Percentiles rank a stretch among this genome's conserved stretches.
These are phyloP conservation scores for Debaryomyces robertsiae DNA, from an alignment of 1,139 yeast species.

Conservation along the genomic window DNA sequence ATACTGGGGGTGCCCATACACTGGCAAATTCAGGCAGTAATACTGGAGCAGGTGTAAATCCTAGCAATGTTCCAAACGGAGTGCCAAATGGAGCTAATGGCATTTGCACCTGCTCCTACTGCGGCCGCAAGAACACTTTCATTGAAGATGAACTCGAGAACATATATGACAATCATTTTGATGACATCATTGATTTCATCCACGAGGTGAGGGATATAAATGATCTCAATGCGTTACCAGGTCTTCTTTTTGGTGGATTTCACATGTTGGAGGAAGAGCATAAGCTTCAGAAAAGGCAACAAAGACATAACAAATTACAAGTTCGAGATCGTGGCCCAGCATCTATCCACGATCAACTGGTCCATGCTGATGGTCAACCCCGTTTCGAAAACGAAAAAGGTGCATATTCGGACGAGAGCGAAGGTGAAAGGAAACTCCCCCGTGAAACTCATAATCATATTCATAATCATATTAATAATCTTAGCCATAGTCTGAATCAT, in stretches of 20 bases:
- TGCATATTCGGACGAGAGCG: slow-evolving; percentile 5
- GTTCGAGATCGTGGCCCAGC: slow-evolving; percentile 9
- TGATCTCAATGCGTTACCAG: slow-evolving; percentile 44
- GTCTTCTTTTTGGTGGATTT: slow-evolving; percentile 42
- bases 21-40: slow-evolving; percentile 5
- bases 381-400: slow-evolving; percentile 5
- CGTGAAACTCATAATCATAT: slow-evolving; percentile 10
- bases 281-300: slow-evolving; percentile 33
- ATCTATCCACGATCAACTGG: background rate
- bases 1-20: slow-evolving; percentile 10
- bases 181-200: slow-evolving; percentile 44
- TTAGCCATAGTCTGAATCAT: slow-evolving; percentile 8
- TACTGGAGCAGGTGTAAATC: slow-evolving; percentile 7
- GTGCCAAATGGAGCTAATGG: slow-evolving; percentile 13
- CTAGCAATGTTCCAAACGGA: slow-evolving; percentile 14
- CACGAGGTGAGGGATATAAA: slow-evolving; percentile 44
- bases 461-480: slow-evolving; percentile 7
- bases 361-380: background rate
- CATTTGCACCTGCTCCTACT: slow-evolving; percentile 71
- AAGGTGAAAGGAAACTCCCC: background rate
- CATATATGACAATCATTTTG: slow-evolving; percentile 61
- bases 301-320: slow-evolving; percentile 21
- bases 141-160: slow-evolving; percentile 75
- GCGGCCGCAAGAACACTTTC: slow-evolving; percentile 75
- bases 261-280: slow-evolving; percentile 44